Conservation (phyloP, 75 land plant species). For the Sequoia sempervirens region DNA sequence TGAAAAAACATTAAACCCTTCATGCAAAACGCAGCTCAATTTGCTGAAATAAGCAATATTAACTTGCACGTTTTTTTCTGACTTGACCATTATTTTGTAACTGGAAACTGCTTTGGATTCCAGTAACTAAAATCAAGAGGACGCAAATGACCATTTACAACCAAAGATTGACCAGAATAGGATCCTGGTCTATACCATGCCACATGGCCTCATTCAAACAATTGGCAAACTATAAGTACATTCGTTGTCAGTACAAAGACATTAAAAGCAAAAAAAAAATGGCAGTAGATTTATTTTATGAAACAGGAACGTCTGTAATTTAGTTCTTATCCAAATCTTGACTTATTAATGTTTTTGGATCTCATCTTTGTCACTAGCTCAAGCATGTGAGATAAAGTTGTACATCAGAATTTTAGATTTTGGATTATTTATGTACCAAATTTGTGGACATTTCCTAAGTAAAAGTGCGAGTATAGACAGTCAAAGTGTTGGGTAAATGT, state of each 20-base stretch:
- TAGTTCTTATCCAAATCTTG: neutral
- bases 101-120: neutral
- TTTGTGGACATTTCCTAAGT: too few species aligned
- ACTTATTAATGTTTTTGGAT: too few species aligned
- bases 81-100: neutral
- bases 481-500: neutral
- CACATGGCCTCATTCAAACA: neutral
- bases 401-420: neutral
- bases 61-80: neutral
- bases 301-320: too few species aligned
- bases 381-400: neutral
- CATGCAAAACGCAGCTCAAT: neutral
- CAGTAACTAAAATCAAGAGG: neutral
- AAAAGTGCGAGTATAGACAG: neutral
- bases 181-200: neutral
- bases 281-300: too few species aligned
- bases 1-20: neutral
- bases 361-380: neutral
- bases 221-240: neutral
- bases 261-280: too few species aligned
- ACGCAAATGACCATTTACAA: neutral
- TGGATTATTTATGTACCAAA: neutral
- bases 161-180: neutral
- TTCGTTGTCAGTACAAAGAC: too few species aligned
- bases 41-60: neutral